Evolutionary conservation across 108 stramenopile species (phyloP).

Genomic region (Halocafeteria seosinensis): DNA sequence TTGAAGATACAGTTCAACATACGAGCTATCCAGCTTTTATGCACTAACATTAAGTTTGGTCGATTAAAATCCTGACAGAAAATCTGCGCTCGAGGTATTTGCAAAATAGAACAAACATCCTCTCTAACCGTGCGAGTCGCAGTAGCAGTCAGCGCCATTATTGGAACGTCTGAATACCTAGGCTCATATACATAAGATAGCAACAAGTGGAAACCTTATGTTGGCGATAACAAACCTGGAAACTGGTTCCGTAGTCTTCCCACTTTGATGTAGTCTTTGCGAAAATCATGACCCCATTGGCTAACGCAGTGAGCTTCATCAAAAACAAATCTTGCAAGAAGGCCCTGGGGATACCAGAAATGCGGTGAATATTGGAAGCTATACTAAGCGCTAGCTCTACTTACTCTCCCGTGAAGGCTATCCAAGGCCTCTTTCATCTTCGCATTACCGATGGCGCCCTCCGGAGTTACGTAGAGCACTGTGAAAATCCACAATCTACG

Average conservation of each 20-base stretch:
- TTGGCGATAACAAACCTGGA: no score
- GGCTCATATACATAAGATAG: no score
- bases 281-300: slow-evolving; percentile 93
- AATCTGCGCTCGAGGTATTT: slow-evolving; percentile 23
- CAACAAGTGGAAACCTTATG: no score
- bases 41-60: neutral
- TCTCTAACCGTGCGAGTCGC: slow-evolving; percentile 58
- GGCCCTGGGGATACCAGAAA: no score
- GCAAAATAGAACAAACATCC: slow-evolving; percentile 57
- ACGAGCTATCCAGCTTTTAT: neutral
- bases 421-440: slow-evolving; percentile 40
- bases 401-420: slow-evolving; percentile 35
- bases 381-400: no score
- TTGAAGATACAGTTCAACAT: neutral
- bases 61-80: neutral
- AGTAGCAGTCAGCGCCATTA: slow-evolving; percentile 72
- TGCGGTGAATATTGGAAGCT: no score
- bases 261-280: slow-evolving; percentile 63
- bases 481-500: no score
- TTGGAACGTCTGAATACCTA: neutral
- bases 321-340: slow-evolving; percentile 72
- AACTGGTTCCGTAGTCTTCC: neutral
- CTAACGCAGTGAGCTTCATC: slow-evolving; percentile 22
- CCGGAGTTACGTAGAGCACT: slow-evolving; percentile 83
- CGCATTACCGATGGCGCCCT: slow-evolving; percentile 43